phyloP scores from a whole-genome alignment of 106 monocot species.

The Dendrobium catenatum region DNA sequence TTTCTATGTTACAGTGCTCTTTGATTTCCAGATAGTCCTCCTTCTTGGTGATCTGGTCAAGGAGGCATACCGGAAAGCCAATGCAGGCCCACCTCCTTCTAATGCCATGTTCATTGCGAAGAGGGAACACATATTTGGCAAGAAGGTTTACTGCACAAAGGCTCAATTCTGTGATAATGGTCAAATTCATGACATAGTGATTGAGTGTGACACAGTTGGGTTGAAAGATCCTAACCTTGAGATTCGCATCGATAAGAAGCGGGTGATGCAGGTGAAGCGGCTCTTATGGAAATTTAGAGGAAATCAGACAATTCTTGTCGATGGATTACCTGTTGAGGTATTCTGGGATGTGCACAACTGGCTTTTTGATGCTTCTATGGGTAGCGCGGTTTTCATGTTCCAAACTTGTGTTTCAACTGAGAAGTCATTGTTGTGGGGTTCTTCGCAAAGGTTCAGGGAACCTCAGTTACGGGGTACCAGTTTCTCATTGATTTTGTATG shows the following conservation, averaged over 20 bases:
- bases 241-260: conserved; percentile 75
- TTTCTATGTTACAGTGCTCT: conserved; percentile 59
- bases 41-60: conserved; percentile 59
- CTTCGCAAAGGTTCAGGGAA: conserved; percentile 34
- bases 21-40: conserved; percentile 48
- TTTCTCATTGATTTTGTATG: conserved; percentile 75
- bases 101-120: conserved; percentile 46
- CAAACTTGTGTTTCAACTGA: conserved; percentile 39
- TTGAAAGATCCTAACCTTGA: conserved; percentile 64
- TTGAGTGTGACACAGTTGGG: conserved; percentile 63
- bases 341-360: conserved; percentile 87
- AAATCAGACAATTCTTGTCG: conserved; percentile 70
- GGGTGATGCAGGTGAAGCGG: conserved; percentile 78
- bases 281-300: conserved; percentile 85
- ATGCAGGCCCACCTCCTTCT: conserved; percentile 18
- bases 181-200: conserved; percentile 55
- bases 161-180: conserved; percentile 60
- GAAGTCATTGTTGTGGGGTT: conserved; percentile 32
- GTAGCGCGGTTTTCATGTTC: conserved; percentile 78
- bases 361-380: conserved; percentile 53
- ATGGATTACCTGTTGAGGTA: conserved; percentile 75
- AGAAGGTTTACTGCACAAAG: conserved; percentile 58
- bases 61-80: conserved; percentile 50
- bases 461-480: conserved; percentile 32
- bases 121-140: conserved; percentile 73